A percentile compares a stretch with the other conserved stretches of the same genome.
These are phyloP conservation scores for Ophiostoma montium DNA, from an alignment of 2,329 filamentous ascomycete genomes.

Conservation along the genomic window DNA sequence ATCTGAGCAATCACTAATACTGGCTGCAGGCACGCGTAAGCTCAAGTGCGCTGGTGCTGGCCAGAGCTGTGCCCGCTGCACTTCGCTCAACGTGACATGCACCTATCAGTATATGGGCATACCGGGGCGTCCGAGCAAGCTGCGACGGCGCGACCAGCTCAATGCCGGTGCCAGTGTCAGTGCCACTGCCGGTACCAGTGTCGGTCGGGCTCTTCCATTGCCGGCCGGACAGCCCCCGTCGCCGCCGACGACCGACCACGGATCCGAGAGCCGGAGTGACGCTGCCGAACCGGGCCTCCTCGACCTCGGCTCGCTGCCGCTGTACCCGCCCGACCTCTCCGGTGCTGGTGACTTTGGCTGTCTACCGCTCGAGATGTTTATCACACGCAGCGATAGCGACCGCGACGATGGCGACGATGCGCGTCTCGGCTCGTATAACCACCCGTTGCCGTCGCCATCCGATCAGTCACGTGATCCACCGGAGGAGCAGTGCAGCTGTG, in stretches of 20 bases:
- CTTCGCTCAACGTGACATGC: constrained; percentile 1
- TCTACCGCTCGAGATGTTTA: constrained; percentile 3
- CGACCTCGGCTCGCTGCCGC: neutral
- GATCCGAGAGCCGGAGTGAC: neutral
- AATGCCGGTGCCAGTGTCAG: neutral
- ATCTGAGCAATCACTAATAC: neutral
- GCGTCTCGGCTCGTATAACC: neutral
- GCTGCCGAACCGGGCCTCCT: neutral
- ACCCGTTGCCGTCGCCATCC: neutral
- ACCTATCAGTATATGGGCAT: constrained; percentile 6
- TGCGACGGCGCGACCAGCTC: neutral
- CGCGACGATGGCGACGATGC: neutral
- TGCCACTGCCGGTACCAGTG: neutral
- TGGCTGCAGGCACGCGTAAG: constrained; percentile 5
- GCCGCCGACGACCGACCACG: neutral
- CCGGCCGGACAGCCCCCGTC: neutral
- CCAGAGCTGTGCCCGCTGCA: constrained; percentile 3
- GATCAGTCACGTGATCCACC: neutral
- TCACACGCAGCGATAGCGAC: neutral
- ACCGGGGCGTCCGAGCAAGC: constrained; percentile 5
- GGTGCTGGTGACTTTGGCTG: neutral
- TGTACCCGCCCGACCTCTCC: neutral
- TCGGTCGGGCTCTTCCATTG: neutral
- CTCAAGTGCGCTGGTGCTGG: constrained; percentile 4
- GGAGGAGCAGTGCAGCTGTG: neutral